Evolutionary conservation across 805 yeast genomes (phyloP).

Genomic region (Yarrowia deformans): DNA sequence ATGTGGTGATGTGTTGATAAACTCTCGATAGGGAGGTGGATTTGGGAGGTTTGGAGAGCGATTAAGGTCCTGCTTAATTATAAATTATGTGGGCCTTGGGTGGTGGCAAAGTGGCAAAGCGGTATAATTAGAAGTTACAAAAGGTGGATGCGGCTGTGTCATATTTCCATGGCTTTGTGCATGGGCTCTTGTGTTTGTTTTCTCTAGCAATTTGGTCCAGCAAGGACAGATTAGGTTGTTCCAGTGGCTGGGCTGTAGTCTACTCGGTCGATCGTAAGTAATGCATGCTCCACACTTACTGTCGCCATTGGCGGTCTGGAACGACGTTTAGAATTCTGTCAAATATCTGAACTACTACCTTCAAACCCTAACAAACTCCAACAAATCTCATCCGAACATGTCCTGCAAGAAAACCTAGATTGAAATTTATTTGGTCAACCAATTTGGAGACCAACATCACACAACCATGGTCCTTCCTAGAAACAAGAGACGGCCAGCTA

Average conservation of each 20-base stretch:
- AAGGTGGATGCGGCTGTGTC: too few relatives aligned
- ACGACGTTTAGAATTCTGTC: too few relatives aligned
- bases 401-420: constrained; percentile 28
- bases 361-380: not conserved
- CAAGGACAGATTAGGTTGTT: too few relatives aligned
- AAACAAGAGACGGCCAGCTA: constrained; percentile 29
- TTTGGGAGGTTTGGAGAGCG: constrained; percentile 30
- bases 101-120: constrained; percentile 21
- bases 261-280: too few relatives aligned
- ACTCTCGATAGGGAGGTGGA: constrained; percentile 36
- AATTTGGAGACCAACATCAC: constrained; percentile 1
- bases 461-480: constrained; percentile 32
- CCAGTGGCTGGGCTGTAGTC: too few relatives aligned
- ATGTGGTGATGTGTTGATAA: constrained; percentile 38
- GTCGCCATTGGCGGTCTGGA: too few relatives aligned
- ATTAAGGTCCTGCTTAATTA: constrained; percentile 14
- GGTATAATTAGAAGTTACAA: not conserved
- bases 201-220: too few relatives aligned
- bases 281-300: too few relatives aligned
- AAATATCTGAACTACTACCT: too few relatives aligned
- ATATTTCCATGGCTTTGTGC: too few relatives aligned
- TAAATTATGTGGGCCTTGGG: not conserved
- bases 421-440: constrained; percentile 18
- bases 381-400: not conserved
- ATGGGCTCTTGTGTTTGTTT: too few relatives aligned